Conservation (phyloP, 1,284 basidiomycete genomes). For the Cronartium ribicola region DNA sequence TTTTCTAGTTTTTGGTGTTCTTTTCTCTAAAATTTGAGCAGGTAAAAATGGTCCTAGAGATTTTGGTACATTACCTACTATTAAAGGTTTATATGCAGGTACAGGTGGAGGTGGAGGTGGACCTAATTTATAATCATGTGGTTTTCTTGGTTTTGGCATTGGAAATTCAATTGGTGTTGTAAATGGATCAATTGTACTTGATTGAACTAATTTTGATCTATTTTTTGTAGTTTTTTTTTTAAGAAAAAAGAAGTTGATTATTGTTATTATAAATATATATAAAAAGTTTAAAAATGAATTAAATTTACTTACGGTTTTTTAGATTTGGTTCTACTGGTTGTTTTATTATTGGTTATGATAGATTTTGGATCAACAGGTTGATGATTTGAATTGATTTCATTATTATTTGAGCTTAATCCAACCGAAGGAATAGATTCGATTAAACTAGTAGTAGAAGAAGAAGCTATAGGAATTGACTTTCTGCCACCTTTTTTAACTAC, state of each 20-base stretch:
- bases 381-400: background rate
- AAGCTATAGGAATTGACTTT: background rate
- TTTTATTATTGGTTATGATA: background rate
- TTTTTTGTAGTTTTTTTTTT: too few relatives aligned
- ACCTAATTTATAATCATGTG: slow-evolving; percentile 24
- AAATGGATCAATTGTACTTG: slow-evolving; percentile 17
- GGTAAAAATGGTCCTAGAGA: slow-evolving; percentile 30
- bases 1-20: slow-evolving; percentile 22
- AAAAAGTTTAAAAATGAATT: background rate
- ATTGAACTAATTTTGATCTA: slow-evolving; percentile 21
- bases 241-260: background rate
- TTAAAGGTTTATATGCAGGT: slow-evolving; percentile 24
- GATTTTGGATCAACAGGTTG: background rate
- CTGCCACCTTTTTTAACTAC: background rate
- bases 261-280: background rate
- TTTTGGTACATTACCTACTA: slow-evolving; percentile 21
- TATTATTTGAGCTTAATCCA: background rate
- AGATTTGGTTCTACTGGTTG: background rate
- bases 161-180: background rate
- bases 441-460: background rate
- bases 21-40: slow-evolving; percentile 29
- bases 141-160: slow-evolving; percentile 17
- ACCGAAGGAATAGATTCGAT: background rate
- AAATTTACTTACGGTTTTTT: background rate
- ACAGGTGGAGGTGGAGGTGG: slow-evolving; percentile 40